A percentile compares a stretch with the other conserved stretches of the same genome.
Evolutionary conservation across 106 monocot species (phyloP).

Genomic region (Acorus calamus): DNA sequence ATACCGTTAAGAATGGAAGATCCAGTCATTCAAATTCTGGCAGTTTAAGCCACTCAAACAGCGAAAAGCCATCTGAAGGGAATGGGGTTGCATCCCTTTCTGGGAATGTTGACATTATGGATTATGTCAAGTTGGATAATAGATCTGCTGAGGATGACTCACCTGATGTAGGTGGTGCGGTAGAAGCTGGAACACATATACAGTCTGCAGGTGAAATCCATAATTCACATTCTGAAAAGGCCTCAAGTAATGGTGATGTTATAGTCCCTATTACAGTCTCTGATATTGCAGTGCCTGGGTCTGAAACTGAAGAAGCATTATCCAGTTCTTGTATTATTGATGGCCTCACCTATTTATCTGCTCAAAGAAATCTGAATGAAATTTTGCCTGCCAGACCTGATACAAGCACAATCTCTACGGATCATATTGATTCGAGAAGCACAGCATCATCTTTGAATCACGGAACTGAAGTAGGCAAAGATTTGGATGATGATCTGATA

Average conservation of each 20-base stretch:
- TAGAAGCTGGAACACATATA: neutral
- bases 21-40: slow-evolving; percentile 3
- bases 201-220: slow-evolving; percentile 2
- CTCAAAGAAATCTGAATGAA: slow-evolving; percentile 11
- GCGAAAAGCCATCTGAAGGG: slow-evolving; percentile 1
- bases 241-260: slow-evolving; percentile 10
- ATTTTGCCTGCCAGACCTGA: slow-evolving; percentile 7
- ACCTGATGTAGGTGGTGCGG: too few species aligned
- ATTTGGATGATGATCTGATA: slow-evolving; percentile 12
- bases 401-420: slow-evolving; percentile 2
- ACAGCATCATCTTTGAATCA: neutral
- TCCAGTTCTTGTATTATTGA: slow-evolving; percentile 14
- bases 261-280: slow-evolving; percentile 3
- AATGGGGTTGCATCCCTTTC: neutral
- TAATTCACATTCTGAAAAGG: slow-evolving; percentile 5
- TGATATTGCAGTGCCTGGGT: slow-evolving; percentile 3
- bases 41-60: slow-evolving; percentile 9
- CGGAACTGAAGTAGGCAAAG: neutral
- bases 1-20: slow-evolving; percentile 1
- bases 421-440: neutral
- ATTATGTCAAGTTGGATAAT: too few species aligned
- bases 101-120: too few species aligned
- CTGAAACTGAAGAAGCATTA: slow-evolving; percentile 10
- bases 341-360: slow-evolving; percentile 4
- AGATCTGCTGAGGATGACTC: too few species aligned